A percentile compares a stretch with the other conserved stretches of the same genome.
phyloP scores from a whole-genome alignment of 306 rosid genomes.

The Pterocarpus macrocarpus region DNA sequence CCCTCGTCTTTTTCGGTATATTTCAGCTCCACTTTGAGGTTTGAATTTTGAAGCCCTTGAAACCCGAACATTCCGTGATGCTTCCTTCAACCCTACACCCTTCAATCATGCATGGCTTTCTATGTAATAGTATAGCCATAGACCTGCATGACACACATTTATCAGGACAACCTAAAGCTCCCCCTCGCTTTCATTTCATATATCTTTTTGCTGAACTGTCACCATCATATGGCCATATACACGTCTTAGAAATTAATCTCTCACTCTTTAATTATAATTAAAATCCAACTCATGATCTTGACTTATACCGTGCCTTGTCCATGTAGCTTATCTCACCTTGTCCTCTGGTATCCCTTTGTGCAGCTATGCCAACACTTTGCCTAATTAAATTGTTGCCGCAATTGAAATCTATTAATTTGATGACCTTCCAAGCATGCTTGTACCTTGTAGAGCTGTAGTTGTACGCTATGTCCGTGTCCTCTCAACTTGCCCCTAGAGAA shows the following conservation, averaged over 20 bases:
- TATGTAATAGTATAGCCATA: not conserved
- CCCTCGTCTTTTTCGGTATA: not conserved
- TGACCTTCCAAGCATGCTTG: constrained; percentile 8
- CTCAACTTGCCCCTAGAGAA: not conserved
- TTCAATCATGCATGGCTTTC: constrained; percentile 36
- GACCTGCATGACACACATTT: not conserved
- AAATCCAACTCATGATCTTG: constrained; percentile 16
- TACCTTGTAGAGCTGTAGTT: constrained; percentile 1
- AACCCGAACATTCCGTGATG: constrained; percentile 34
- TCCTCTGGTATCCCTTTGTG: not conserved
- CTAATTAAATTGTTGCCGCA: not conserved
- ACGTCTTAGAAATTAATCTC: constrained; percentile 8
- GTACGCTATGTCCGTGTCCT: not conserved
- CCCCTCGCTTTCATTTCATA: not conserved
- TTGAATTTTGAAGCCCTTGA: constrained; percentile 29
- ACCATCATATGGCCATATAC: not conserved
- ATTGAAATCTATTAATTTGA: not conserved
- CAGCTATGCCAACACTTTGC: not conserved
- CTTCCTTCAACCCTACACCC: constrained; percentile 11
- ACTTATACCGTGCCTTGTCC: not conserved
- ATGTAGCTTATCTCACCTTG: constrained; percentile 15
- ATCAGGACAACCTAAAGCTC: not conserved
- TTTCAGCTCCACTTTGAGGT: not conserved
- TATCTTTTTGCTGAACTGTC: constrained; percentile 31
- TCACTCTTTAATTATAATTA: not conserved